Percentiles rank a stretch among this genome's conserved stretches.
Conservation (phyloP, 2,329 filamentous ascomycete species). For the Didymella arachidicola region DNA sequence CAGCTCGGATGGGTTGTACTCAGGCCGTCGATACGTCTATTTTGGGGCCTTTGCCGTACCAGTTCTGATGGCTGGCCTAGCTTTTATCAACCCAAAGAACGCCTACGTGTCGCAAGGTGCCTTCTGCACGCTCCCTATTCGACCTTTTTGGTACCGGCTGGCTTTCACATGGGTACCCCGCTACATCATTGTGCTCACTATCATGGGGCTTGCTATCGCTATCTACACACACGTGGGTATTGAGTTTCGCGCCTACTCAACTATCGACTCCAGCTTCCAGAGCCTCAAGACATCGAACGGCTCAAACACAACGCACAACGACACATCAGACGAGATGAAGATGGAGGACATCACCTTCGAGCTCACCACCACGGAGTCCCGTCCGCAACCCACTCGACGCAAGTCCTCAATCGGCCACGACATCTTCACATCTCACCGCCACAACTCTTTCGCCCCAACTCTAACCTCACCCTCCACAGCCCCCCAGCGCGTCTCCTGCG, state of each 20-base stretch:
- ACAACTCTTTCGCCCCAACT: constrained; percentile 6
- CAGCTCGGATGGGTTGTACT: constrained; percentile 71
- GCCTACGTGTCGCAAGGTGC: constrained; percentile 70
- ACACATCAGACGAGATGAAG: constrained; percentile 2
- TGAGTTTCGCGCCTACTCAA: constrained; percentile 49
- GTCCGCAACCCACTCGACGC: constrained; percentile 11
- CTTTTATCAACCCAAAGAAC: constrained; percentile 64
- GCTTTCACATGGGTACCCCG: constrained; percentile 76
- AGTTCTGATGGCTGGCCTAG: constrained; percentile 65
- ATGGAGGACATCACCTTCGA: constrained; percentile 19
- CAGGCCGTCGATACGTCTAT: constrained; percentile 69
- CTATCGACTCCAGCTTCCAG: constrained; percentile 23
- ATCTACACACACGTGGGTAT: constrained; percentile 73
- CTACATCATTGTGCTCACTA: constrained; percentile 71
- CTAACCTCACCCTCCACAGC: constrained; percentile 2
- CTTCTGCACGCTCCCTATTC: constrained; percentile 73
- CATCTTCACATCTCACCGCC: constrained; percentile 18
- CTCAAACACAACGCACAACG: constrained; percentile 8
- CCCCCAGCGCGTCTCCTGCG: constrained; percentile 2
- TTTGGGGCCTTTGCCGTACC: constrained; percentile 66
- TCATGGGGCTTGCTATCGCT: constrained; percentile 70
- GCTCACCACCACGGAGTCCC: constrained; percentile 3
- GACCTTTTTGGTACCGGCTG: constrained; percentile 73
- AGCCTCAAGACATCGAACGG: constrained; percentile 24
- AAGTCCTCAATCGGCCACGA: constrained; percentile 27